phyloP scores from a whole-genome alignment of 108 stramenopile species.

The Nannochloropsis salina region DNA sequence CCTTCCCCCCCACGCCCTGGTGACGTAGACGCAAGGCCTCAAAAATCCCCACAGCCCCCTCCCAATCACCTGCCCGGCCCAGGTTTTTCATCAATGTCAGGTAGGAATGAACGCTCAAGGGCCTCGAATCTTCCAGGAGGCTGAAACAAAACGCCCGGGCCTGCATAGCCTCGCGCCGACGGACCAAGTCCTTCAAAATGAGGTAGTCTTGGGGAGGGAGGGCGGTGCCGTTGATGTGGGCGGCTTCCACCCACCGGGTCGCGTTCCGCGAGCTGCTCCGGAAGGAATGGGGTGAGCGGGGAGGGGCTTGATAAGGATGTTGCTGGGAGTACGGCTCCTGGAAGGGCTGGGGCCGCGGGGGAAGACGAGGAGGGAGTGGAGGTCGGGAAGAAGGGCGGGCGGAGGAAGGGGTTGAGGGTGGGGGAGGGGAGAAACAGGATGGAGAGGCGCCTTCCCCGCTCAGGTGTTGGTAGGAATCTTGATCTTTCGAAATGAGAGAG shows the following conservation, averaged over 20 bases:
- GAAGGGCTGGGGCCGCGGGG: neutral
- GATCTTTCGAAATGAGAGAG: neutral
- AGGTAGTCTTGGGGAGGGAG: neutral
- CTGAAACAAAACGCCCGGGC: neutral
- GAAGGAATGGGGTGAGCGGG: no score
- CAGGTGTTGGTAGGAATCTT: neutral
- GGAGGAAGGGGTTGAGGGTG: neutral
- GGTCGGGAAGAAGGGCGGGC: neutral
- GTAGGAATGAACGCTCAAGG: neutral
- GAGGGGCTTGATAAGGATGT: neutral
- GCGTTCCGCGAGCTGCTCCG: neutral
- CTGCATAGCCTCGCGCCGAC: neutral
- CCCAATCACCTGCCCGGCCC: neutral
- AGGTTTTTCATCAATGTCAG: conserved; percentile 9
- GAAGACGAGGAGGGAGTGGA: conserved; percentile 7
- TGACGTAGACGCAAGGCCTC: neutral
- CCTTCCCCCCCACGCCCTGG: neutral
- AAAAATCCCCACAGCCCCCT: neutral
- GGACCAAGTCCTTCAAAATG: neutral
- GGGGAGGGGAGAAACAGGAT: neutral
- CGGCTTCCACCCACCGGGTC: conserved; percentile 6
- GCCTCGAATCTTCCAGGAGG: neutral
- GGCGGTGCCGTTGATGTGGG: conserved; percentile 15
- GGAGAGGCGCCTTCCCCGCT: neutral
- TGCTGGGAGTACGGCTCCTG: neutral